Percentiles rank a stretch among this genome's conserved stretches.
Conservation (phyloP, 1,284 basidiomycete genomes). For the Cryptococcus depauperatus region DNA sequence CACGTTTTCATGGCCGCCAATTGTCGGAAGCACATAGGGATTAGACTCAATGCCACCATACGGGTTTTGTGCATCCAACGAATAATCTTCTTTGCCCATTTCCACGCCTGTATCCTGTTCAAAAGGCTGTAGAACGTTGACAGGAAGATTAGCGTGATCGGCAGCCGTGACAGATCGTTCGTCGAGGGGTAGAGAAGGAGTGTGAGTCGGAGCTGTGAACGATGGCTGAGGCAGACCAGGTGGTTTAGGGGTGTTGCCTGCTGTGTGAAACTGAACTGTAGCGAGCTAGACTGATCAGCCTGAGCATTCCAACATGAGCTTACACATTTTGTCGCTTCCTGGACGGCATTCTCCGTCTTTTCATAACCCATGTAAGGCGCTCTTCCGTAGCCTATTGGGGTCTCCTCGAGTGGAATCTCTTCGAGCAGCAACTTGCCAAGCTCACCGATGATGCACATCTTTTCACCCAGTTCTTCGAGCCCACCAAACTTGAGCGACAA, state of each 20-base stretch:
- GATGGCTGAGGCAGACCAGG: constrained; percentile 31
- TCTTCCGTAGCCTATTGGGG: constrained; percentile 70
- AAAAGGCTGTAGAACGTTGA: constrained; percentile 11
- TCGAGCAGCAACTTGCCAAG: constrained; percentile 69
- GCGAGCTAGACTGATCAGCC: constrained; percentile 20
- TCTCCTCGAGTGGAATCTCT: constrained; percentile 71
- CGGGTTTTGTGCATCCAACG: constrained; percentile 20
- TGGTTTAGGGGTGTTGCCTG: constrained; percentile 28
- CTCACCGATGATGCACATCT: constrained; percentile 75
- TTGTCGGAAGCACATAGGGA: constrained; percentile 13
- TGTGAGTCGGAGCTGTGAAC: constrained; percentile 11
- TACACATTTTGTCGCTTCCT: constrained; percentile 55
- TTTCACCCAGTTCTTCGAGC: constrained; percentile 75
- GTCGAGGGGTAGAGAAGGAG: constrained; percentile 6
- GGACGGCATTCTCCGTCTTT: constrained; percentile 55
- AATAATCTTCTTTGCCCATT: constrained; percentile 15
- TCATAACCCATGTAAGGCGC: constrained; percentile 58
- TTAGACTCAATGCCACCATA: constrained; percentile 26
- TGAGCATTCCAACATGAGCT: constrained; percentile 7
- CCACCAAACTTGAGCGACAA: constrained; percentile 84
- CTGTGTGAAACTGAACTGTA: constrained; percentile 36
- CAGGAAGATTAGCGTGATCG: constrained; percentile 32
- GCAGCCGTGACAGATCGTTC: constrained; percentile 24
- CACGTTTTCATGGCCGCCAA: constrained; percentile 1
- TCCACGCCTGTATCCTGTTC: constrained; percentile 7